Evolutionary conservation across 495 filamentous ascomycete species (phyloP), one percentile per base, ranked within the genome.

Genomic region (Astrothelium macrocarpum): DNA sequence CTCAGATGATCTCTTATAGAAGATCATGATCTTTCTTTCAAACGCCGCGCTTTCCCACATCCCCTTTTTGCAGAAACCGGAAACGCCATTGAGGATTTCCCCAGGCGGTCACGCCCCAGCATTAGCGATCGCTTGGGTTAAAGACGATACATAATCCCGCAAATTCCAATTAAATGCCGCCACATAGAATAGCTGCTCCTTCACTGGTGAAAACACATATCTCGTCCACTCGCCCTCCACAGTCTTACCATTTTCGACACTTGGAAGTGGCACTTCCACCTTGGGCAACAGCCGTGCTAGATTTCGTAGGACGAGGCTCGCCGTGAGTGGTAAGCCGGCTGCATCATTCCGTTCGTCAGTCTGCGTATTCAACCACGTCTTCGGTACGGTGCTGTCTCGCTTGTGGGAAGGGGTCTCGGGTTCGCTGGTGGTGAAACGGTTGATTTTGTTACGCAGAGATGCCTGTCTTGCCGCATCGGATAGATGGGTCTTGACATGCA

Each of bases 241-340:
- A 23, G 79, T 77, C 29, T 80, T 78, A 2, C 78, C 81, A 71
- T 84, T 82, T 72, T 85, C 81, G 62, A 26, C 66, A 14, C 5
- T 53, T 18, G 53, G 60, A 32, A 62, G 39, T 5, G 49, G 49
- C 25, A 56, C 63, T 12, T 70, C 62, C 18, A 71, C 59, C 60
- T 72, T 71, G 9, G 64, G 63, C 14, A 75, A 53, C n/a, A 68
- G 64, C 12, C 71, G 63, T 23, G 90, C 90, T 28, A 99, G 82
- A 70, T 97, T 99, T 34, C 94, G 84, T 66, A 99, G 77, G 1
- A 99, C 89, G 26, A 97, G 76, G 11, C 88, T 86, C 29, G 89
- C 88, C 43, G 89, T 90, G 42, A 96, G 82, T 9, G 94, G 90
- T 49, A 97, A 84, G 3, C 94, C 94, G 25, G 85, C 82, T 0